Conservation (phyloP, 768 basidiomycete species). For the Leucosporidium yakuticum region DNA sequence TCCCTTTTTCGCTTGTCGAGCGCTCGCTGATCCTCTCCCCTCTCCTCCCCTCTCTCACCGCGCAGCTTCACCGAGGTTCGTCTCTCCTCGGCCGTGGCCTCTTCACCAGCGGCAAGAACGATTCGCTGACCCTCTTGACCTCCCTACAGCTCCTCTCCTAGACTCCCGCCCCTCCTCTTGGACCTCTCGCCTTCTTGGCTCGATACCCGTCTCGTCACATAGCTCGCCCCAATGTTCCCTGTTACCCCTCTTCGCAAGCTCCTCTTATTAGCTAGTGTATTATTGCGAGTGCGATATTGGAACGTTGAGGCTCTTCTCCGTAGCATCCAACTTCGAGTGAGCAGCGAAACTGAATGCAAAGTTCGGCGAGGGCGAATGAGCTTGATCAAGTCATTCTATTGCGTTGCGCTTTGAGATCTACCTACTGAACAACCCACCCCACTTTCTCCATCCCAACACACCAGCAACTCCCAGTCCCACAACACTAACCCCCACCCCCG, state of each 20-base stretch:
- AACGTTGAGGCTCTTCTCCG: too few species aligned
- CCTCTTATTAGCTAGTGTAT: too few species aligned
- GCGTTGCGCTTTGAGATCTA: too few species aligned
- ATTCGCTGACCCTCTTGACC: not conserved
- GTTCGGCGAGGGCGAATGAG: too few species aligned
- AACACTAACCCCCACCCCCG: constrained; percentile 48
- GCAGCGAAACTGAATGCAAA: too few species aligned
- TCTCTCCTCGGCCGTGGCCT: not conserved
- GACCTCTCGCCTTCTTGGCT: too few species aligned
- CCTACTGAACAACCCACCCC: not conserved
- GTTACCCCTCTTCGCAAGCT: too few species aligned
- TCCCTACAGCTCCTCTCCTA: not conserved
- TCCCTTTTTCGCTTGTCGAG: not conserved
- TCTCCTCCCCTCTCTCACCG: not conserved
- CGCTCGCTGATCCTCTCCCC: not conserved
- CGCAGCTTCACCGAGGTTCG: constrained; percentile 16
- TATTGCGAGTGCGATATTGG: too few species aligned
- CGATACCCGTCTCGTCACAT: too few species aligned
- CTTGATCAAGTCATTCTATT: too few species aligned
- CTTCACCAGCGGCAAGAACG: not conserved
- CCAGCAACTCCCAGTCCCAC: not conserved
- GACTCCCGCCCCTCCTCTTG: not conserved
- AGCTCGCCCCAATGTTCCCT: too few species aligned
- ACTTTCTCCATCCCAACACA: not conserved
- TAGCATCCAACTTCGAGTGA: too few species aligned